These are phyloP conservation scores for Sisymbrium irio DNA, from an alignment of 345 rosid genomes.

Conservation along the genomic window DNA sequence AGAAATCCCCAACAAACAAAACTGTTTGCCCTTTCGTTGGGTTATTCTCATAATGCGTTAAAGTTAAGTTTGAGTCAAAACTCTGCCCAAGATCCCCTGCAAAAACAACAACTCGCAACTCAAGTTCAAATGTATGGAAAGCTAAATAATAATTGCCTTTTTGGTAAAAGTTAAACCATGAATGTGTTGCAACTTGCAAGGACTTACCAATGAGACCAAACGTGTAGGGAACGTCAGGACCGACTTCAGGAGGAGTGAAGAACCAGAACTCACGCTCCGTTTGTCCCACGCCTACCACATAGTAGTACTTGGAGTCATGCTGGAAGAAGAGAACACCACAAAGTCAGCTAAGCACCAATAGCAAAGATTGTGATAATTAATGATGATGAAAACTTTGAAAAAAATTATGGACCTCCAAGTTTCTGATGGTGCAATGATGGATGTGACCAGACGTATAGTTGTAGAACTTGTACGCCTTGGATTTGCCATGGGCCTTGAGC, in stretches of 20 bases:
- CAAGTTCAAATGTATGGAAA: background rate
- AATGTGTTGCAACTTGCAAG: background rate
- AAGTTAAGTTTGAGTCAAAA: slow-evolving; percentile 71
- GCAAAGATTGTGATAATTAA: background rate
- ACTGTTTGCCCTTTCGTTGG: slow-evolving; percentile 61
- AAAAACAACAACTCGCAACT: slow-evolving; percentile 4
- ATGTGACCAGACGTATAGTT: slow-evolving; percentile 76
- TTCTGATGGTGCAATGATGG: slow-evolving; percentile 69
- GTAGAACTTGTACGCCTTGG: slow-evolving; percentile 44
- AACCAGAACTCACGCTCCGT: slow-evolving; percentile 55
- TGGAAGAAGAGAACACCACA: slow-evolving; percentile 19
- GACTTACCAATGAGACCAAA: slow-evolving; percentile 50
- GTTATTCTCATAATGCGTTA: slow-evolving; percentile 66
- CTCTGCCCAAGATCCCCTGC: slow-evolving; percentile 91
- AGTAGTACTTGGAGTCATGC: slow-evolving; percentile 56
- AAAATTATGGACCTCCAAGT: slow-evolving; percentile 51
- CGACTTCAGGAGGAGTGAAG: slow-evolving; percentile 55
- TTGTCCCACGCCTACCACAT: slow-evolving; percentile 50
- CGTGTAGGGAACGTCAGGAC: slow-evolving; percentile 64
- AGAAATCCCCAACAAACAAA: slow-evolving; percentile 78
- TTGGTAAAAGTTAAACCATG: background rate
- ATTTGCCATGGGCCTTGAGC: slow-evolving; percentile 47
- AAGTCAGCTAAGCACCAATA: background rate
- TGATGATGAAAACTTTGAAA: background rate
- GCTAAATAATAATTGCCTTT: background rate